Evolutionary conservation across 345 rosid genomes (phyloP).

Genomic region (Durio zibethinus): DNA sequence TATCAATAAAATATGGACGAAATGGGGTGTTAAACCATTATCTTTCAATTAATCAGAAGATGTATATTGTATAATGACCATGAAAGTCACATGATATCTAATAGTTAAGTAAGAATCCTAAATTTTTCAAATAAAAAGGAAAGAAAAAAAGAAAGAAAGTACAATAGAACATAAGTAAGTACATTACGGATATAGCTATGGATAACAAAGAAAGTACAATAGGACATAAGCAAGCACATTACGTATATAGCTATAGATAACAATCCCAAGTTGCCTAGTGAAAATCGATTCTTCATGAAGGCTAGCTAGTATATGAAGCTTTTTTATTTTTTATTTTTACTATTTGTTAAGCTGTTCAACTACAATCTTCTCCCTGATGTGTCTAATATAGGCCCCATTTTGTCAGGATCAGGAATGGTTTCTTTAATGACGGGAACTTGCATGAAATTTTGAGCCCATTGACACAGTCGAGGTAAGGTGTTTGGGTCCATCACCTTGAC

Average conservation of each 20-base stretch:
- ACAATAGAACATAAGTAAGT: too few species aligned
- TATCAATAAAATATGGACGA: too few species aligned
- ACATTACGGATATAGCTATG: too few species aligned
- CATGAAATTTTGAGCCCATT: constrained; percentile 12
- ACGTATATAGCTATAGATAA: neutral
- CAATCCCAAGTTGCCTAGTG: neutral
- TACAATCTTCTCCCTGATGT: neutral
- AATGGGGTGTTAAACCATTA: too few species aligned
- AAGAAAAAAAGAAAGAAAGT: too few species aligned
- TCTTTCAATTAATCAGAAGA: too few species aligned
- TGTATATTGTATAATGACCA: too few species aligned
- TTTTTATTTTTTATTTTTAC: too few species aligned
- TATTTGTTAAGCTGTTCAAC: neutral
- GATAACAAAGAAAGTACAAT: too few species aligned
- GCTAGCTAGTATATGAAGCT: neutral
- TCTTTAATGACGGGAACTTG: constrained; percentile 5
- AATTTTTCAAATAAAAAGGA: too few species aligned
- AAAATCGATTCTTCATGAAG: neutral
- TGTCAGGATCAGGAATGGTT: neutral
- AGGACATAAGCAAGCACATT: neutral
- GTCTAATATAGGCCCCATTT: neutral
- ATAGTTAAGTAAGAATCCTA: too few species aligned
- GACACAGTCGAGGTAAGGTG: constrained; percentile 15
- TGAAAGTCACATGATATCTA: too few species aligned
- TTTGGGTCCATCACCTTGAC: neutral